Conservation (phyloP, 2,329 filamentous ascomycete genomes). For the Hypoxylon sp. region DNA sequence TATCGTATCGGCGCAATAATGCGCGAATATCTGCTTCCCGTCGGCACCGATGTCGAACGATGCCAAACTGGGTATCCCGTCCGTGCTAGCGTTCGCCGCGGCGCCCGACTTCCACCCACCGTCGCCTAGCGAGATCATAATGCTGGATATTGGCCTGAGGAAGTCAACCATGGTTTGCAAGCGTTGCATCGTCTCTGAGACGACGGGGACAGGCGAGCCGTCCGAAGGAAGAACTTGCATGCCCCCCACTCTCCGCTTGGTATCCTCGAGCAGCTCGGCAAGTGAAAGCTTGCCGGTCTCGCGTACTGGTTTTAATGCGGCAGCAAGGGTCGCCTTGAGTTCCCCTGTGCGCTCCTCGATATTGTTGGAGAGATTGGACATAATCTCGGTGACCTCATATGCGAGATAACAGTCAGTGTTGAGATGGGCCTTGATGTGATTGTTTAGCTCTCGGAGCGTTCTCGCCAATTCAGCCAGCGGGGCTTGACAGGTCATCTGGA, state of each 20-base stretch:
- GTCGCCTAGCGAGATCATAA: slow-evolving; percentile 93
- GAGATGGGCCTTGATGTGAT: slow-evolving; percentile 88
- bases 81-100: slow-evolving; percentile 68
- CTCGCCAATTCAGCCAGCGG: slow-evolving; percentile 86
- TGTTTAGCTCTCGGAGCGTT: slow-evolving; percentile 89
- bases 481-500: slow-evolving; percentile 83
- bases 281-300: slow-evolving; percentile 93
- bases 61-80: slow-evolving; percentile 78
- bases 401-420: slow-evolving; percentile 94
- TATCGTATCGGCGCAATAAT: slow-evolving; percentile 92
- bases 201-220: slow-evolving; percentile 82
- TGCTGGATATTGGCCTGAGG: slow-evolving; percentile 85
- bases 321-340: slow-evolving; percentile 84
- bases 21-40: slow-evolving; percentile 86
- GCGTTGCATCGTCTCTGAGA: slow-evolving; percentile 87
- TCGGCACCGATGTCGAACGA: slow-evolving; percentile 92
- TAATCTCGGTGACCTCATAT: slow-evolving; percentile 94
- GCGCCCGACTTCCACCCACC: slow-evolving; percentile 83
- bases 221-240: slow-evolving; percentile 81
- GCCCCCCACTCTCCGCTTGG: slow-evolving; percentile 75
- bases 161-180: slow-evolving; percentile 91
- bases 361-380: slow-evolving; percentile 82
- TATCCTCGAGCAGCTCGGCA: slow-evolving; percentile 86
- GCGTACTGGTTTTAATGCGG: slow-evolving; percentile 88
- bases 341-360: slow-evolving; percentile 88